These are phyloP conservation scores for Golubevia sp. DNA, from an alignment of 1,284 basidiomycete species.

Conservation along the genomic window DNA sequence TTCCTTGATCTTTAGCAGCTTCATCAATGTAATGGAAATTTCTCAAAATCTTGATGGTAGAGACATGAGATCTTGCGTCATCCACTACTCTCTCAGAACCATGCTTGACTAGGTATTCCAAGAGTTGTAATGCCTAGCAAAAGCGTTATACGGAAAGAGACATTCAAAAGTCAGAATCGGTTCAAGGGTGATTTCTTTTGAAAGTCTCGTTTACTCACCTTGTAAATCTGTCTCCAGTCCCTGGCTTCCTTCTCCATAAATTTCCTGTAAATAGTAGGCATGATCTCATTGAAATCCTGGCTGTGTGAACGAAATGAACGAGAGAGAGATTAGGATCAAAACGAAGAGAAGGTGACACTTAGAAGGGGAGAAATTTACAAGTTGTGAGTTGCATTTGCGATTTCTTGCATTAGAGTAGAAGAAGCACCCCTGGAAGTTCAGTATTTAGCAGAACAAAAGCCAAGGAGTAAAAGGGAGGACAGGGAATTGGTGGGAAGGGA, in stretches of 20 bases:
- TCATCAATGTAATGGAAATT: slow-evolving; percentile 61
- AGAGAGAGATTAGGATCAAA: neutral
- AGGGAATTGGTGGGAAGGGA: neutral
- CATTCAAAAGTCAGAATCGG: too few relatives aligned
- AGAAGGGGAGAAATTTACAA: slow-evolving; percentile 15
- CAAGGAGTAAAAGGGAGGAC: neutral
- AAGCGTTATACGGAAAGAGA: neutral
- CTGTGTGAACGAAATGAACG: neutral
- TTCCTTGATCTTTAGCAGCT: slow-evolving; percentile 57
- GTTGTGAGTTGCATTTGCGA: slow-evolving; percentile 52
- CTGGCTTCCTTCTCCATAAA: slow-evolving; percentile 60
- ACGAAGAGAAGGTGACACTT: neutral
- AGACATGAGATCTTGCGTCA: slow-evolving; percentile 53
- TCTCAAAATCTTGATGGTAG: slow-evolving; percentile 58
- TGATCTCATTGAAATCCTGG: slow-evolving; percentile 61
- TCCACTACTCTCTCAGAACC: slow-evolving; percentile 59
- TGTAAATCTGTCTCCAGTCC: slow-evolving; percentile 61
- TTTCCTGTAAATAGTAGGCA: slow-evolving; percentile 58
- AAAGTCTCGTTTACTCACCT: slow-evolving; percentile 15
- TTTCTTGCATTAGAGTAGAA: slow-evolving; percentile 60
- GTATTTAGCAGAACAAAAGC: neutral
- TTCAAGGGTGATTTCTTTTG: neutral
- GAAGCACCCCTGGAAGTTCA: slow-evolving; percentile 38
- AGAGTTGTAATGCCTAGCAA: slow-evolving; percentile 37
- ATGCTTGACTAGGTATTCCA: slow-evolving; percentile 58